Evolutionary conservation across 2,329 filamentous ascomycete genomes (phyloP).

Genomic region (Chaetomiaceae sp.): DNA sequence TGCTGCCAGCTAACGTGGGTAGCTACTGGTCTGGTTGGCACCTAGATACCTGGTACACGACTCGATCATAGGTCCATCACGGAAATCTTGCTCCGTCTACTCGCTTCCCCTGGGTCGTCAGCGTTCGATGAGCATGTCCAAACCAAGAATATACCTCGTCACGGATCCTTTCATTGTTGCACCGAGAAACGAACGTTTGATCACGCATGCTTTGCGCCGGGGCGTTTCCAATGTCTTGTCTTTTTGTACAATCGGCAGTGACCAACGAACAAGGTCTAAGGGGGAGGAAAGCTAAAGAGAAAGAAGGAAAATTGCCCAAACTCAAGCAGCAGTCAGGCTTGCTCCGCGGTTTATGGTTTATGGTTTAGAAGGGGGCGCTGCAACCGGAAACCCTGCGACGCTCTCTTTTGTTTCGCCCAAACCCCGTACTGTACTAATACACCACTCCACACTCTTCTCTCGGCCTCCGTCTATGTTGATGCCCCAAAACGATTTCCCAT

Average conservation of each 20-base stretch:
- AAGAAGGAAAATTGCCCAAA: conserved; percentile 11
- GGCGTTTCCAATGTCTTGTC: conserved; percentile 1
- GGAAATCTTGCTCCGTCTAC: background rate
- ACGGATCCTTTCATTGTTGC: background rate
- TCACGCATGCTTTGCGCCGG: background rate
- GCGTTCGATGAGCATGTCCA: background rate
- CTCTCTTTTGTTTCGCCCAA: conserved; percentile 13
- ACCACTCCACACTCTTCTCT: conserved; percentile 1
- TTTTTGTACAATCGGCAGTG: conserved; percentile 16
- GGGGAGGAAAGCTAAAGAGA: background rate
- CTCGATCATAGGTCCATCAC: background rate
- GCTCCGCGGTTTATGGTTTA: conserved; percentile 21
- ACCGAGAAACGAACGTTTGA: background rate
- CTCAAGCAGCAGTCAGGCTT: conserved; percentile 18
- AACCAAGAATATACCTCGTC: background rate
- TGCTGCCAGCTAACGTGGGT: background rate
- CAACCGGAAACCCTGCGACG: conserved; percentile 14
- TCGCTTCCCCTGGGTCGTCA: background rate
- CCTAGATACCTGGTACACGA: background rate
- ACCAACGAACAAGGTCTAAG: conserved; percentile 12
- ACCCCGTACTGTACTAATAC: conserved; percentile 17
- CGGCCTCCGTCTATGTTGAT: background rate
- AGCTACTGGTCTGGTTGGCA: background rate
- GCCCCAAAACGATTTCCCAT: background rate
- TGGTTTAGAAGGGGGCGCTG: conserved; percentile 16